A percentile compares a stretch with the other conserved stretches of the same genome.
phyloP scores from a whole-genome alignment of 768 basidiomycete species.

The Agaricus sinodeliciosus region DNA sequence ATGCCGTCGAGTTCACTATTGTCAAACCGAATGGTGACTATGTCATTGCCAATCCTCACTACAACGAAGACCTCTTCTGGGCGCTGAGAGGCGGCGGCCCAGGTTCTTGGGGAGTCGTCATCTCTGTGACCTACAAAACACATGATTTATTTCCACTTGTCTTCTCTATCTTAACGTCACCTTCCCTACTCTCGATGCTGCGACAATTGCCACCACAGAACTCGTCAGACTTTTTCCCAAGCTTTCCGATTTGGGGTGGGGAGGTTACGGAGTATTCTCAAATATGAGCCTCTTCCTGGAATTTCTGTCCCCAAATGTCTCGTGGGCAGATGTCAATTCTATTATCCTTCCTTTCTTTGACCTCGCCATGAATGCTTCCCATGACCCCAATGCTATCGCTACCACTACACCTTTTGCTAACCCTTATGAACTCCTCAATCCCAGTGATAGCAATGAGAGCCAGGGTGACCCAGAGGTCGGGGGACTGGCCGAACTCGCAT shows the following conservation, averaged over 20 bases:
- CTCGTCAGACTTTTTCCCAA: slow-evolving; percentile 26
- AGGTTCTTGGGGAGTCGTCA: slow-evolving; percentile 41
- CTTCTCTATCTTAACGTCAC: slow-evolving; percentile 22
- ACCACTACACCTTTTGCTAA: not conserved
- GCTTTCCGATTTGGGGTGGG: slow-evolving; percentile 39
- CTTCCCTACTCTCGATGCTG: slow-evolving; percentile 22
- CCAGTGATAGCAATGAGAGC: too few relatives aligned
- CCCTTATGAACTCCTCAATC: not conserved
- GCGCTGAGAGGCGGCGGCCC: slow-evolving; percentile 47
- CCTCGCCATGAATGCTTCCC: slow-evolving; percentile 3
- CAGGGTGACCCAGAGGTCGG: slow-evolving; percentile 15
- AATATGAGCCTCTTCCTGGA: slow-evolving; percentile 15
- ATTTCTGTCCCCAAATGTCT: slow-evolving; percentile 28
- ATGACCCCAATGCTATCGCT: not conserved
- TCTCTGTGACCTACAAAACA: slow-evolving; percentile 39
- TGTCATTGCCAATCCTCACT: slow-evolving; percentile 31
- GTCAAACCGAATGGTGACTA: slow-evolving; percentile 36
- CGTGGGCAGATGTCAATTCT: slow-evolving; percentile 25
- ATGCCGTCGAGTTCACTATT: slow-evolving; percentile 36
- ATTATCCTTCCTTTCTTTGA: slow-evolving; percentile 28
- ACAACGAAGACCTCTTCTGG: slow-evolving; percentile 44
- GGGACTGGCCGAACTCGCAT: slow-evolving; percentile 20
- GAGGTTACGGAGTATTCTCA: slow-evolving; percentile 26
- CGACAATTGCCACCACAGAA: slow-evolving; percentile 25
- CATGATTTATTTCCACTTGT: slow-evolving; percentile 30